A percentile compares a stretch with the other conserved stretches of the same genome.
phyloP scores from a whole-genome alignment of 73 alveolate species.

The Paramecium sonneborni region DNA sequence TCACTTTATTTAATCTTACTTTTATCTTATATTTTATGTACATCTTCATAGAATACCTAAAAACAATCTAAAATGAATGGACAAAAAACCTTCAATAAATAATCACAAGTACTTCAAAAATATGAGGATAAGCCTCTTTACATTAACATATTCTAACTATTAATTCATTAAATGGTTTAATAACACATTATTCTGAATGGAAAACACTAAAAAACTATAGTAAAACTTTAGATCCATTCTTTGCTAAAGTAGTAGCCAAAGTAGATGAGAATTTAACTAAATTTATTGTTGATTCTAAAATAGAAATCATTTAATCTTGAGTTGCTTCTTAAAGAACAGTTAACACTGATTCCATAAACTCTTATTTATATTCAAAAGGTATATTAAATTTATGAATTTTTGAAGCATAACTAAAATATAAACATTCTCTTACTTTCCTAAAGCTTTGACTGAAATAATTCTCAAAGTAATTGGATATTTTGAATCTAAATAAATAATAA shows the following conservation, averaged over 20 bases:
- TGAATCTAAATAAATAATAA: not conserved
- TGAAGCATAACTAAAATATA: not conserved
- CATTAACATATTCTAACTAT: conserved; percentile 45
- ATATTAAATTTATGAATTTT: not conserved
- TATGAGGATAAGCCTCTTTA: conserved; percentile 25
- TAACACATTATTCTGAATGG: conserved; percentile 17
- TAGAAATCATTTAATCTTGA: conserved; percentile 41
- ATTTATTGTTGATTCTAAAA: conserved; percentile 38
- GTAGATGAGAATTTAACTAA: conserved; percentile 44
- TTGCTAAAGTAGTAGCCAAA: conserved; percentile 26
- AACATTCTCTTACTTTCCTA: conserved; percentile 51
- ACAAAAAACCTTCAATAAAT: conserved; percentile 30
- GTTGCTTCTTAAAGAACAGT: conserved; percentile 29
- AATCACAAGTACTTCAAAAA: not conserved
- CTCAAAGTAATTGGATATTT: conserved; percentile 48
- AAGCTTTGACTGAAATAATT: conserved; percentile 48
- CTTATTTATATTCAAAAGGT: not conserved
- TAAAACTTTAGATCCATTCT: conserved; percentile 40
- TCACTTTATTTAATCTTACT: conserved; percentile 49
- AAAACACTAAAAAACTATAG: conserved; percentile 37
- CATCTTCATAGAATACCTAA: conserved; percentile 51
- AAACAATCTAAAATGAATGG: conserved; percentile 66
- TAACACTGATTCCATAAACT: conserved; percentile 21
- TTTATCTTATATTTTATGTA: not conserved
- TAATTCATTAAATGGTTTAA: conserved; percentile 39